Evolutionary conservation across 2,329 filamentous ascomycete genomes (phyloP), one percentile per base, ranked within the genome.

Genomic region (Trichoderma sp.): DNA sequence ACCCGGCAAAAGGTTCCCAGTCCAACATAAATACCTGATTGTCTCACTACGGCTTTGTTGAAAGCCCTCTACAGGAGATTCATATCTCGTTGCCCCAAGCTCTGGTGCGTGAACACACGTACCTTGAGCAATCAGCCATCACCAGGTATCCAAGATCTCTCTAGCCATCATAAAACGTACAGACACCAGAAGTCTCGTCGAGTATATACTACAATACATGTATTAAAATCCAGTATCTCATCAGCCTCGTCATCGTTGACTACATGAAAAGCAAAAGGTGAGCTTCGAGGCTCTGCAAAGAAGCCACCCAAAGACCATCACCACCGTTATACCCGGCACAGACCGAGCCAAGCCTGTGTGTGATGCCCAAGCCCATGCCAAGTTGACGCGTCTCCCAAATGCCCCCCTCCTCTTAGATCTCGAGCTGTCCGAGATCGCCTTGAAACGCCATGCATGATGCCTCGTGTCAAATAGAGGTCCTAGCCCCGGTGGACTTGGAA

Each of bases 381-480:
- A 61, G 30, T 50, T 52, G 39, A 44, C 24, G 51, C 34, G 19
- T 65, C 65, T 52, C 57, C 54, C 24, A 57, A 34, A 39, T 39
- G 34, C 34, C 34, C 34, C 10, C 41, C 39, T 54, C 59, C 47
- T 44, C 54, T 43, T 52, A 43, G 50, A 63, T 50, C 21, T 47
- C 21, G 39, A 63, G 59, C 41, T 24, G 59, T 45, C 59, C 59
- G 52, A 66, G 61, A 28, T 61, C 54, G 44, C 59, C 66, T 61
- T 34, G 48, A 68, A 68, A 68, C 67, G 66, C 67, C 67, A 48
- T 64, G 28, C 47, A 67, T 51, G n/a, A 66, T 67, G 60, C 63
- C 41, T 24, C 57, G 45, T 55, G 47, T 62, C 54, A 64, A 64
- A 64, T 54, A 64, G 51, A 41, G 52, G 52, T 39, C n/a, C 51